A percentile compares a stretch with the other conserved stretches of the same genome.
Conservation (phyloP, 2,329 filamentous ascomycete genomes). For the Fusarium beomiforme region DNA sequence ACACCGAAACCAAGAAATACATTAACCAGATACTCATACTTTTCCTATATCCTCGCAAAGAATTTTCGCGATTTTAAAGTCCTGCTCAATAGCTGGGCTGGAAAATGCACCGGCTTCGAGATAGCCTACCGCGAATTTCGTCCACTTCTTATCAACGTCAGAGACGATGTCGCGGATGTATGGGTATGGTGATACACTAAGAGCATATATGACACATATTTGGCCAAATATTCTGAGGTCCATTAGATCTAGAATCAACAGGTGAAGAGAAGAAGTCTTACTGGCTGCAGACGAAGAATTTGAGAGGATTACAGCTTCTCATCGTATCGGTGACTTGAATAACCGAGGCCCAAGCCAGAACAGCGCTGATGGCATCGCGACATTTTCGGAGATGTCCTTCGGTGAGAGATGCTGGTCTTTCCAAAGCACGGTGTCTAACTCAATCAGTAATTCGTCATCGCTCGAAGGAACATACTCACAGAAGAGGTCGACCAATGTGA, state of each 20-base stretch:
- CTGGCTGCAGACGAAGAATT: conserved; percentile 31
- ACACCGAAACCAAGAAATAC: background rate
- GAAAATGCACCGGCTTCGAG: conserved; percentile 1
- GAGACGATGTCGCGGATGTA: conserved; percentile 19
- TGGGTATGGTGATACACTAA: conserved; percentile 25
- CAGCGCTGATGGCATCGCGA: conserved; percentile 15
- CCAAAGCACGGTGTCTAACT: conserved; percentile 10
- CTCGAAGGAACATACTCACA: background rate
- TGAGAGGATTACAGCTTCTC: conserved; percentile 30
- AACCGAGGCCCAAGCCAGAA: conserved; percentile 6
- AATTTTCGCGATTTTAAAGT: conserved; percentile 24
- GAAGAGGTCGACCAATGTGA: conserved; percentile 24
- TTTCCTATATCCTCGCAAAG: conserved; percentile 23
- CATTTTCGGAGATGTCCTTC: conserved; percentile 32
- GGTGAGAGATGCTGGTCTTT: conserved; percentile 8
- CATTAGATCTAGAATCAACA: background rate
- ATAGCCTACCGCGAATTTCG: conserved; percentile 5
- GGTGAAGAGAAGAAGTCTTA: rapidly evolving
- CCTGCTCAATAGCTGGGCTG: conserved; percentile 21
- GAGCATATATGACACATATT: conserved; percentile 21
- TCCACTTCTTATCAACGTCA: conserved; percentile 20
- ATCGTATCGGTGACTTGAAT: conserved; percentile 26
- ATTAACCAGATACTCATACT: background rate
- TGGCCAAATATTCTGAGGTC: conserved; percentile 13
- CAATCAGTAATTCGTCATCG: background rate